Evolutionary conservation across 164 flowering plant genomes (phyloP).

Genomic region (Vitis rupestris): DNA sequence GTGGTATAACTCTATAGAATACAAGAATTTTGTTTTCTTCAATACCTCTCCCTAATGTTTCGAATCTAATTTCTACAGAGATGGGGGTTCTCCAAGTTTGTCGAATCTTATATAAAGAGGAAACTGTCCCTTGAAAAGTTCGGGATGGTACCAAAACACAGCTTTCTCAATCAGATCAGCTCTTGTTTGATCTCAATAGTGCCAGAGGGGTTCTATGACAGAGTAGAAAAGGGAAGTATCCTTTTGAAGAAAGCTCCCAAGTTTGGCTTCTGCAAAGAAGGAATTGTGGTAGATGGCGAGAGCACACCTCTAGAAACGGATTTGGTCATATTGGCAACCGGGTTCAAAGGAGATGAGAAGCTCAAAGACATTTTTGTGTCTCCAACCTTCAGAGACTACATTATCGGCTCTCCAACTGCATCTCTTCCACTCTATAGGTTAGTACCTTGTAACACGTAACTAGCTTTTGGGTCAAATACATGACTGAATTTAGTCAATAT

Average conservation of each 20-base stretch:
- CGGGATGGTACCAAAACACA: conserved; percentile 58
- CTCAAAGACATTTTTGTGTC: conserved; percentile 51
- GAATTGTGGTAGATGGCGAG: conserved; percentile 43
- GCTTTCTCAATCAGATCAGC: conserved; percentile 37
- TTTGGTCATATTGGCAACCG: conserved; percentile 65
- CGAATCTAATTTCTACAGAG: conserved; percentile 14
- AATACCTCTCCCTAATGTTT: no score
- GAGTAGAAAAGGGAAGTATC: conserved; percentile 65
- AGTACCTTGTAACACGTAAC: background rate
- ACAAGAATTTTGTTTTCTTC: background rate
- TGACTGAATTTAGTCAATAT: no score
- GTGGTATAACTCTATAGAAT: conserved; percentile 28
- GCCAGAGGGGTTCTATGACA: conserved; percentile 56
- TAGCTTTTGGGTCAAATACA: no score
- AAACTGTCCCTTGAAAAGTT: conserved; percentile 45
- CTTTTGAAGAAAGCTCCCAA: conserved; percentile 36
- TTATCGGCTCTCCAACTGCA: conserved; percentile 30
- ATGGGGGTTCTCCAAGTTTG: conserved; percentile 63
- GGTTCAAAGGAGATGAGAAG: conserved; percentile 53
- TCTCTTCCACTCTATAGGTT: conserved; percentile 59
- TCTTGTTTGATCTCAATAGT: conserved; percentile 35
- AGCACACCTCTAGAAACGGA: conserved; percentile 37
- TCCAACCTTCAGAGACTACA: conserved; percentile 27
- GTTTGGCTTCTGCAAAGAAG: conserved; percentile 56
- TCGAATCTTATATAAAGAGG: conserved; percentile 46